These are phyloP conservation scores for Osmanthus fragrans DNA, from an alignment of 257 asterid genomes.

Conservation along the genomic window DNA sequence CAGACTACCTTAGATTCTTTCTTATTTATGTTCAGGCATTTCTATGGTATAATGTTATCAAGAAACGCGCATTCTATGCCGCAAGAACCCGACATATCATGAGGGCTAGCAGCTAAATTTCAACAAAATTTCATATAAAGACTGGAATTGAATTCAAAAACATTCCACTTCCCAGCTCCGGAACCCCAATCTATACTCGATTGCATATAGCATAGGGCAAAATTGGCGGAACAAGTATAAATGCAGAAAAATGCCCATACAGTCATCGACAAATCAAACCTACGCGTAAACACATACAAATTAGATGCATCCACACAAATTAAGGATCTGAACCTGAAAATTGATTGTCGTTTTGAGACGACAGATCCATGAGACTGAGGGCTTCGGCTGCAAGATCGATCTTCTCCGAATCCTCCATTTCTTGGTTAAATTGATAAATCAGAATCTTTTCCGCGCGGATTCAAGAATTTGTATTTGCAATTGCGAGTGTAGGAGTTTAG, in stretches of 20 bases:
- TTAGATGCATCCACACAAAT: neutral
- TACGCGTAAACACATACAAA: neutral
- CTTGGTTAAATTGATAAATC: conserved; percentile 13
- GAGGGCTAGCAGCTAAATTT: conserved; percentile 1
- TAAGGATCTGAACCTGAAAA: conserved; percentile 39
- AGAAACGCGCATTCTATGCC: conserved; percentile 2
- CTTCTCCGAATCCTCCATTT: conserved; percentile 33
- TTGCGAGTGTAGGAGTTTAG: neutral
- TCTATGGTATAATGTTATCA: neutral
- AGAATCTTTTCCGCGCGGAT: neutral
- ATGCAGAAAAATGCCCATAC: neutral
- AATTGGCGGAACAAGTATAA: neutral
- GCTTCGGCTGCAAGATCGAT: conserved; percentile 46
- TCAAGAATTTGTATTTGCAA: conserved; percentile 22
- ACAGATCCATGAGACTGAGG: conserved; percentile 40
- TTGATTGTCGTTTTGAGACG: conserved; percentile 34
- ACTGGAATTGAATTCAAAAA: neutral
- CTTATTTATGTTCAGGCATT: neutral
- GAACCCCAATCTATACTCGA: conserved; percentile 5
- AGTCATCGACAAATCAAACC: conserved; percentile 1
- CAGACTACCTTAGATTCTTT: neutral
- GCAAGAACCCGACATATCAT: neutral
- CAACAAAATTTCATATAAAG: conserved; percentile 3
- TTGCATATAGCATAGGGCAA: neutral
- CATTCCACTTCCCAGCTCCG: conserved; percentile 8